These are phyloP conservation scores for Spinellus fusiger DNA, from an alignment of 192 early-diverging fungal species.

Conservation along the genomic window DNA sequence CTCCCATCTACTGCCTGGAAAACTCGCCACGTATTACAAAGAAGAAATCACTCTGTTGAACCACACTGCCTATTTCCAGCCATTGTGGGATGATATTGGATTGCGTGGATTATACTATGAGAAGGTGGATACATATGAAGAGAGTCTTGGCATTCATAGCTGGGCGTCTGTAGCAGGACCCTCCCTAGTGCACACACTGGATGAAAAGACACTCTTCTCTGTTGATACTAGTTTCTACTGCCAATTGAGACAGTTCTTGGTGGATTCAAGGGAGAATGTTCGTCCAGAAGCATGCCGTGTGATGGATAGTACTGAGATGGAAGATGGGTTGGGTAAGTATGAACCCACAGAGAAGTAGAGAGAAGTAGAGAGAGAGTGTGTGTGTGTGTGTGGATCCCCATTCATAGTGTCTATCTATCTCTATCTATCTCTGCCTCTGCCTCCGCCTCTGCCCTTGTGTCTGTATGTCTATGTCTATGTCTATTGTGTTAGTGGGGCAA, in stretches of 20 bases:
- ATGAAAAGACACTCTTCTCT: constrained; percentile 18
- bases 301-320: neutral
- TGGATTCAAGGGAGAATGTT: constrained; percentile 6
- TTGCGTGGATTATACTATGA: constrained; percentile 33
- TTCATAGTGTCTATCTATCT: neutral
- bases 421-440: too few species aligned
- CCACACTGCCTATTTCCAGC: constrained; percentile 39
- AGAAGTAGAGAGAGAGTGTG: neutral
- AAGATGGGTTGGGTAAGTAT: constrained; percentile 19
- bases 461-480: neutral
- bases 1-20: constrained; percentile 37
- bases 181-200: constrained; percentile 25
- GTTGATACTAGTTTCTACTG: constrained; percentile 35
- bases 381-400: neutral
- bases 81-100: constrained; percentile 33
- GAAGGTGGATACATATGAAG: constrained; percentile 29
- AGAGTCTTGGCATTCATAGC: constrained; percentile 29
- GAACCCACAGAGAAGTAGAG: neutral
- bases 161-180: constrained; percentile 36
- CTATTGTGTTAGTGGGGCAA: constrained; percentile 16
- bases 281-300: constrained; percentile 17
- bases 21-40: constrained; percentile 19
- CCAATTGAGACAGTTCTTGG: constrained; percentile 29
- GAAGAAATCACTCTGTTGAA: constrained; percentile 25
- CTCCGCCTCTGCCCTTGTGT: neutral